Evolutionary conservation across 2,329 filamentous ascomycete genomes (phyloP), one percentile per base, ranked within the genome.

Genomic region (Periconia sp.): DNA sequence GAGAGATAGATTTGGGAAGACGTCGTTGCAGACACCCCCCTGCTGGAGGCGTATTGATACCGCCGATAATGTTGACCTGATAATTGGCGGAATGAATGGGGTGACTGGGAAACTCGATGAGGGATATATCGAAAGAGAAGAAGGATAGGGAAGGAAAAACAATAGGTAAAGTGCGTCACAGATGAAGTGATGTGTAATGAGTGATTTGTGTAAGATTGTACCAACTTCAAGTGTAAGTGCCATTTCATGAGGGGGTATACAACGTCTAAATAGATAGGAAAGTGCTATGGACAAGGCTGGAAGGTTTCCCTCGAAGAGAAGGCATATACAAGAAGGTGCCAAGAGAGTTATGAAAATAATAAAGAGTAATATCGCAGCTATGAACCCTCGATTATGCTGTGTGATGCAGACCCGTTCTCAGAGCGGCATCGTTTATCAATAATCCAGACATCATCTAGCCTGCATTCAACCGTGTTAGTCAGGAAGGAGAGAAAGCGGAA

Each of bases 361-460:
- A n/a, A n/a, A n/a, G n/a, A n/a, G n/a, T n/a, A n/a, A n/a, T n/a
- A n/a, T n/a, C n/a, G n/a, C 5, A 21, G 18, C 19, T 17, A 29
- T 28, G 34, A 46, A 13, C 54, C 57, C n/a, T 50, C 54, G 24
- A 55, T 57, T 4, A 40, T 36, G 36, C 46, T 57, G 26, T 54
- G 46, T 10, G 46, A 30, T 4, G 38, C 50, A 35, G 56, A 65
- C 26, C 50, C 49, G 31, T 57, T 54, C 17, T 53, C 43, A 6
- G 57, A 57, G 33, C 58, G 57, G 12, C 50, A 57, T 10, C 36
- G 37, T 31, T 68, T 69, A 40, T 72, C 59, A 3, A 58, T 40
- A 38, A 90, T 82, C 87, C 87, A 90, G 0, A 86, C 79, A 54
- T 84, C 82, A 56, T 84, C 78, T n/a, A 91, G 74, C 16, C 83